Conservation (phyloP, 306 rosid species). For the Ammopiptanthus mongolicus region DNA sequence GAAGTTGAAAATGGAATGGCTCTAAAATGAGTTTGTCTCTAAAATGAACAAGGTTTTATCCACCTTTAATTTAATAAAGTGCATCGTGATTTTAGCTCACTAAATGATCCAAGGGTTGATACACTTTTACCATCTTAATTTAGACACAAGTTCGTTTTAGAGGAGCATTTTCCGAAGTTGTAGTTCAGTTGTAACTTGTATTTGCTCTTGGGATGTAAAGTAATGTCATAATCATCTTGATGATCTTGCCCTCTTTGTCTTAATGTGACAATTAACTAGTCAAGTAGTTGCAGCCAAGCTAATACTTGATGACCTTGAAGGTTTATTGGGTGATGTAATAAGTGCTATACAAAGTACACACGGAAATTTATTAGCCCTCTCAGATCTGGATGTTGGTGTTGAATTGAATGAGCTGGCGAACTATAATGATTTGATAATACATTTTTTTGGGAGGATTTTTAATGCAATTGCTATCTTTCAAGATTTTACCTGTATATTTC, state of each 20-base stretch:
- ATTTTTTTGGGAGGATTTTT: background rate
- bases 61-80: background rate
- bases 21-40: no score
- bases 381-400: slow-evolving; percentile 22
- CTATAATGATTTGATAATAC: slow-evolving; percentile 36
- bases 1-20: background rate
- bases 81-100: background rate
- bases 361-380: slow-evolving; percentile 11
- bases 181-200: background rate
- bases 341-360: slow-evolving; percentile 28
- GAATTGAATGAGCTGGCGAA: slow-evolving; percentile 29
- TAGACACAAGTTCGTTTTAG: no score
- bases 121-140: background rate
- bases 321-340: slow-evolving; percentile 42
- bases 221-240: background rate
- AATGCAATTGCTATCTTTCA: background rate
- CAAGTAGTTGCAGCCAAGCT: slow-evolving; percentile 37
- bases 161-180: background rate
- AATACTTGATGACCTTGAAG: slow-evolving; percentile 49
- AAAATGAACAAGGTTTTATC: background rate
- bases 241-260: slow-evolving; percentile 4
- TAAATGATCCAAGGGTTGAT: background rate
- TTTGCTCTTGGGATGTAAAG: background rate
- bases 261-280: slow-evolving; percentile 21
- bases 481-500: no score